Base-by-base conservation (phyloP, 257 asterid genomes). In the Craterostigma plantagineum region DNA sequence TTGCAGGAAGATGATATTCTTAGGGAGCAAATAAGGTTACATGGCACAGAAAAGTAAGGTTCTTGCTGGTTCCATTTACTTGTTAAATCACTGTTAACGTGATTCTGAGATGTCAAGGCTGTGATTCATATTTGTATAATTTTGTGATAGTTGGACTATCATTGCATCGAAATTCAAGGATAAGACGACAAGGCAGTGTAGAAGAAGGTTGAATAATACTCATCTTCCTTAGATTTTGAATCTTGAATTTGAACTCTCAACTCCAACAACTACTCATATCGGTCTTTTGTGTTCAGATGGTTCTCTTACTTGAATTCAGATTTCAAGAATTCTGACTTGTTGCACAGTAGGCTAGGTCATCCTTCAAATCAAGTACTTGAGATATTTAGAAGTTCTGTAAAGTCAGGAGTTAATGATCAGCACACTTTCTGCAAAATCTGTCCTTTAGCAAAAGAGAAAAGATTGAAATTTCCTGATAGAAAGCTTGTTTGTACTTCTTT, bases 181-280 rank as follows among this genome's bases (percentile, higher is more conserved):
- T 67, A 90, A 90, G 64, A 73, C 99, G 45, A 79, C 95, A 35
- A 83, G 99, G 68, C 99, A 90, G 69, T 90, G 99, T 67, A 72
- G 95, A 69, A 79, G 99, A 62, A 82, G 95, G 95, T 82, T 52
- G 52, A 53, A 36, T 36, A 36, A 36, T 36, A 36, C 8, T 23
- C 30, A 23, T 23, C 30, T 23, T 23, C 30, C 30, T 23, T 23
- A 23, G 30, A 23, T n/a, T n/a, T 36, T 12, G 1, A 8, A 36
- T 4, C 8, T 36, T 1, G 8, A 12, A 1, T 36, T 36, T 36
- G 12, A 10, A 12, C 3, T 36, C 8, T 8, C 40, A 36, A n/a
- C n/a, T n/a, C n/a, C n/a, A n/a, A n/a, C n/a, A n/a, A 36, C 14
- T 36, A 12, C 3, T 36, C 12, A 9, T 12, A 9, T 36, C 14